Evolutionary conservation across 306 rosid species (phyloP), one percentile per base, ranked within the genome.

Genomic region (Rubus parviflorus): DNA sequence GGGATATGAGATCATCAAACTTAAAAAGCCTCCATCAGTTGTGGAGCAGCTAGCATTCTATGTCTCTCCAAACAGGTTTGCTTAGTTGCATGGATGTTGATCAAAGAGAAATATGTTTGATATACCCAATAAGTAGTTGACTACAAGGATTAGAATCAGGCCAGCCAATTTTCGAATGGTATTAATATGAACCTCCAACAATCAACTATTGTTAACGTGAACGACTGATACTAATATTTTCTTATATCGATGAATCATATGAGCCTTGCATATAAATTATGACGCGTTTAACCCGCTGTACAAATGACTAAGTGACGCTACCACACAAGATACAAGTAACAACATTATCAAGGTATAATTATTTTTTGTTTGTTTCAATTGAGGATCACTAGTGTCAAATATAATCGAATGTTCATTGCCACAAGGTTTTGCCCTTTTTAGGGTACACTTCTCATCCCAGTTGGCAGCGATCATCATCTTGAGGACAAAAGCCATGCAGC

Each of bases 401-500:
- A 42, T 65, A 14, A 68, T 70, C 35, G 19, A 47, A 48, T 68
- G 43, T 49, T 68, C 48, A 67, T 42, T 20, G 88, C 66, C 87
- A 82, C 86, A 80, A 81, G 82, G 84, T 82, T 42, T 42, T 85
- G 75, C 81, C 78, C 52, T 42, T n/a, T 47, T 30, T 9, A 56
- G 7, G 46, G 46, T 42, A n/a, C n/a, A n/a, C 22, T 63, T 15
- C 2, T 37, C 57, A 58, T 74, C 74, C 74, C 77, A 54, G 80
- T 70, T 75, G 74, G 43, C 70, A 74, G 48, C 77, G 74, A 77
- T 81, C 62, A 73, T 74, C 72, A 77, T 73, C 74, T 72, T 40
- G 40, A 69, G 78, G 49, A 67, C 65, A 72, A 75, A 62, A 81
- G 72, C 20, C 30, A 56, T 57, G 67, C 52, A 73, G 67, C 17